Evolutionary conservation across 257 asterid species (phyloP).

Genomic region (Eustoma russellianum): DNA sequence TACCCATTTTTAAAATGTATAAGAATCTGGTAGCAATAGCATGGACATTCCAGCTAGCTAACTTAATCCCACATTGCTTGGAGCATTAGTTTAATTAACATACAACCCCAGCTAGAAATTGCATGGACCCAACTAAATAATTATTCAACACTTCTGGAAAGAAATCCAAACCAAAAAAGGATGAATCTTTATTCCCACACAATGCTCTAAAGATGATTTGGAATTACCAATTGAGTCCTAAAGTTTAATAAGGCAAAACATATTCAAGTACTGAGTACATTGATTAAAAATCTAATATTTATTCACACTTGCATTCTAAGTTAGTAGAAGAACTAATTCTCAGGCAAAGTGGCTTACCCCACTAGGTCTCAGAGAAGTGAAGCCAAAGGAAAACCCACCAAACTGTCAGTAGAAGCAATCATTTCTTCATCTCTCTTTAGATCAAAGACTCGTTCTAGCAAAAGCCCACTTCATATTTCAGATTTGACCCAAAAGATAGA

Average conservation of each 20-base stretch:
- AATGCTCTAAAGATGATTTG: slow-evolving; percentile 3
- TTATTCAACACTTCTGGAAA: background rate
- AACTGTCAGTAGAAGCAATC: slow-evolving; percentile 32
- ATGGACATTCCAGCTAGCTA: slow-evolving; percentile 18
- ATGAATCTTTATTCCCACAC: slow-evolving; percentile 2
- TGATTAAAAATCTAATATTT: slow-evolving; percentile 24
- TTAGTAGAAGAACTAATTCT: slow-evolving; percentile 19
- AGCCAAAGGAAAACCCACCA: slow-evolving; percentile 36
- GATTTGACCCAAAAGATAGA: slow-evolving; percentile 8
- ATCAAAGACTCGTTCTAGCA: no score
- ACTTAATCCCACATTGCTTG: slow-evolving; percentile 12
- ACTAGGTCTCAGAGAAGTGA: slow-evolving; percentile 39
- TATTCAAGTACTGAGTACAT: slow-evolving; percentile 8
- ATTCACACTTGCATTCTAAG: slow-evolving; percentile 43
- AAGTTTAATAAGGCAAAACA: slow-evolving; percentile 3
- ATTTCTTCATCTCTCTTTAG: slow-evolving; percentile 42
- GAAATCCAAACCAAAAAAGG: no score
- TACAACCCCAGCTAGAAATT: slow-evolving; percentile 22
- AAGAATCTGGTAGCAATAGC: slow-evolving; percentile 11
- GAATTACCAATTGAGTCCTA: background rate
- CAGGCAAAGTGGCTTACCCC: slow-evolving; percentile 30
- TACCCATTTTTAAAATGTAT: slow-evolving; percentile 31
- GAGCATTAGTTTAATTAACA: slow-evolving; percentile 23
- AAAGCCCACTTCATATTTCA: slow-evolving; percentile 48
- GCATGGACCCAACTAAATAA: slow-evolving; percentile 22